Conservation (phyloP, 192 early-diverging fungal species). For the Rhizoclosmatium sp. region DNA sequence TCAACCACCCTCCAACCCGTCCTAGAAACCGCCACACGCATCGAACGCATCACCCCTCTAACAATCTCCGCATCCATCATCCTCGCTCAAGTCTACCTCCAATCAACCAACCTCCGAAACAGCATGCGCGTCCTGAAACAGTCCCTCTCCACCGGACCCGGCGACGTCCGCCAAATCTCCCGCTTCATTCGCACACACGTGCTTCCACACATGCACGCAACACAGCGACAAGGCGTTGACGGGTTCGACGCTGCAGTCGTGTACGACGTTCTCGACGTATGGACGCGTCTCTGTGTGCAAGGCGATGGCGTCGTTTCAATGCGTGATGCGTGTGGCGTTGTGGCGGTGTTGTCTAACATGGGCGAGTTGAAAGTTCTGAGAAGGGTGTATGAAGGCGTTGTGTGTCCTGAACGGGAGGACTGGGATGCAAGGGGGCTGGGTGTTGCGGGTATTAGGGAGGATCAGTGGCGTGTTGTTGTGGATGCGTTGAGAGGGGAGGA, state of each 20-base stretch:
- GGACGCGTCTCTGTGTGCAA: not conserved
- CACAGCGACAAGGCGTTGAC: not conserved
- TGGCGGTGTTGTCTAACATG: not conserved
- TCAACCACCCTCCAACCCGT: not conserved
- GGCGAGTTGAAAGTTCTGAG: not conserved
- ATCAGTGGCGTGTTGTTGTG: too few species aligned
- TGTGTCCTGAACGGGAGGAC: too few species aligned
- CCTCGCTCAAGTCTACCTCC: not conserved
- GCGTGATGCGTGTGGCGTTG: not conserved
- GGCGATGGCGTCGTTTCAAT: not conserved
- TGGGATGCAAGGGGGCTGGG: too few species aligned
- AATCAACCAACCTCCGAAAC: not conserved
- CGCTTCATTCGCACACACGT: not conserved
- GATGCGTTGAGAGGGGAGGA: too few species aligned
- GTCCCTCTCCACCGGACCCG: not conserved
- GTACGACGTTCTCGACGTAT: not conserved
- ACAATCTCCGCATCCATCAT: not conserved
- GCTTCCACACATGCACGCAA: not conserved
- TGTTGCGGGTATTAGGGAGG: too few species aligned
- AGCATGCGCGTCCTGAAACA: not conserved
- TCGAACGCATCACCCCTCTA: not conserved
- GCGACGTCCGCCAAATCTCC: not conserved
- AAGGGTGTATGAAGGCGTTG: not conserved
- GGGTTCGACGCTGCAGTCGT: not conserved
- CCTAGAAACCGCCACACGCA: not conserved